These are phyloP conservation scores for Platanthera zijinensis DNA, from an alignment of 106 monocot genomes.

Conservation along the genomic window DNA sequence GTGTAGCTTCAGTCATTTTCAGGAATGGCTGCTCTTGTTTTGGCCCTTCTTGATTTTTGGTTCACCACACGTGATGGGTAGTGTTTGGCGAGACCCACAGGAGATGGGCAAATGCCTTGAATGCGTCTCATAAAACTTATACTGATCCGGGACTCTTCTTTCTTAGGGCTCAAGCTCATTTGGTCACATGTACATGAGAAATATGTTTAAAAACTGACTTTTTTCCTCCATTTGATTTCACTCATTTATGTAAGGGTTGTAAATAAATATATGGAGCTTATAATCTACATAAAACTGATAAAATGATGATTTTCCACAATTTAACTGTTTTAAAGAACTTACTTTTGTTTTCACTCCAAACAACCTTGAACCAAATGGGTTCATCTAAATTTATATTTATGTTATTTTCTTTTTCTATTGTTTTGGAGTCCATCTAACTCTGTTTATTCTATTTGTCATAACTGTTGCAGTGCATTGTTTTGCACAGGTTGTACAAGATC, in stretches of 20 bases:
- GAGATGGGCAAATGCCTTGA: not conserved
- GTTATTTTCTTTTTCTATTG: not conserved
- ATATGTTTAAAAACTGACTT: not conserved
- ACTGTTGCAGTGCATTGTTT: constrained; percentile 11
- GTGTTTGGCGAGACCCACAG: not conserved
- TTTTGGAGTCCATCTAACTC: not conserved
- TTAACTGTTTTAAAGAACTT: not conserved
- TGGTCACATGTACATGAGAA: not conserved
- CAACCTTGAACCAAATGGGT: not conserved
- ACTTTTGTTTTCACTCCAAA: not conserved
- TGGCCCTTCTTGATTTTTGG: not conserved
- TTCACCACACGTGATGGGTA: not conserved
- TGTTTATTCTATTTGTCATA: not conserved
- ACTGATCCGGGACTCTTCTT: not conserved
- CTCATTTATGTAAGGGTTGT: not conserved
- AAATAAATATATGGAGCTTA: not conserved
- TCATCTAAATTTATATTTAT: not conserved
- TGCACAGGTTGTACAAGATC: constrained; percentile 63
- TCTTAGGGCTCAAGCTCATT: not conserved
- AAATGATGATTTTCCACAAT: not conserved
- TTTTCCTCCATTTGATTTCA: not conserved
- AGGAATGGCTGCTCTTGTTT: not conserved
- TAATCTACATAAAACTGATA: not conserved
- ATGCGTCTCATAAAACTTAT: not conserved
- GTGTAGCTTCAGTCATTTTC: not conserved